These are phyloP conservation scores for Xylariaceae sp. DNA, from an alignment of 2,329 filamentous ascomycete genomes.

Conservation along the genomic window DNA sequence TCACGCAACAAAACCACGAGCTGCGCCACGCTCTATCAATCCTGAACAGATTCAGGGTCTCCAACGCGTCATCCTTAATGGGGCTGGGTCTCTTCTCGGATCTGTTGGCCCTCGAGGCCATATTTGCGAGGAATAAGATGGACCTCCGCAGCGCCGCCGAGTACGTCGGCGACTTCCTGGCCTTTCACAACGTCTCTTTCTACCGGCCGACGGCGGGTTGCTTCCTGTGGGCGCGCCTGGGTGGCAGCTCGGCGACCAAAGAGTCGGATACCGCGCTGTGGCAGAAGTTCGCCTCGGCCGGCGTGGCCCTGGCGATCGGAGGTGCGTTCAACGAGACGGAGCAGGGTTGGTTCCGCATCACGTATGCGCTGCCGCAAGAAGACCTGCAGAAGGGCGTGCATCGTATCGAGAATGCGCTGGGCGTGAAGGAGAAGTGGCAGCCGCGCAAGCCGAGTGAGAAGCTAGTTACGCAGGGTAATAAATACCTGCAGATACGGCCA, in stretches of 20 bases:
- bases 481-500: neutral
- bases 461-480: too few species aligned
- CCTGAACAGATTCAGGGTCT: constrained; percentile 12
- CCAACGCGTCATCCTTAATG: constrained; percentile 14
- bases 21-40: constrained; percentile 10
- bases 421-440: neutral
- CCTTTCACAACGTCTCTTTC: constrained; percentile 11
- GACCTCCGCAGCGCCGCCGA: constrained; percentile 11
- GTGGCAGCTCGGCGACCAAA: constrained; percentile 6
- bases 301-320: constrained; percentile 15
- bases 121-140: constrained; percentile 4
- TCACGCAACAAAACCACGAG: constrained; percentile 12
- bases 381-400: constrained; percentile 6
- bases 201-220: constrained; percentile 15
- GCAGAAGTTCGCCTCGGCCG: constrained; percentile 5
- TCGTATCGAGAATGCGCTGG: constrained; percentile 8
- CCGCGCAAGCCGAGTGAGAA: neutral
- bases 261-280: constrained; percentile 11
- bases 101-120: constrained; percentile 2
- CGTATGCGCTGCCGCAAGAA: constrained; percentile 9
- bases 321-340: constrained; percentile 10
- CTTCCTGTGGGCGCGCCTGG: constrained; percentile 19
- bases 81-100: constrained; percentile 14
- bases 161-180: constrained; percentile 14
- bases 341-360: constrained; percentile 17